A percentile compares a stretch with the other conserved stretches of the same genome.
phyloP scores from a whole-genome alignment of 768 basidiomycete genomes.

The Pleurotus pulmonarius region DNA sequence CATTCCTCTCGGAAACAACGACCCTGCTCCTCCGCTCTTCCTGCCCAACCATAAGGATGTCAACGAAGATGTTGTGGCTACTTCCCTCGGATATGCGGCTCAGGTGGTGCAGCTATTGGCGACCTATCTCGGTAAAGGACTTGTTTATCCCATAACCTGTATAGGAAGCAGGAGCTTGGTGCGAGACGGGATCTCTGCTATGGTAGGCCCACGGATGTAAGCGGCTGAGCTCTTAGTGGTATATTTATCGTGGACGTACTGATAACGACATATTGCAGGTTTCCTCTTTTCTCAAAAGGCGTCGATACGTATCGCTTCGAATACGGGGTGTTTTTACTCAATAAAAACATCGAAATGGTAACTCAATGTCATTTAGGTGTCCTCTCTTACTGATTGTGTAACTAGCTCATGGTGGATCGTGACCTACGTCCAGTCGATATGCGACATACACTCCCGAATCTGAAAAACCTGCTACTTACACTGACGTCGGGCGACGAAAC shows the following conservation, averaged over 20 bases:
- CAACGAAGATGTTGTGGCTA: slow-evolving; percentile 83
- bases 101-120: slow-evolving; percentile 83
- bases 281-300: slow-evolving; percentile 90
- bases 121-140: slow-evolving; percentile 65
- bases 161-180: slow-evolving; percentile 89
- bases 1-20: slow-evolving; percentile 67
- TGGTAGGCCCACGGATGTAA: slow-evolving; percentile 93
- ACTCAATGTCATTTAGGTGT: slow-evolving; percentile 14
- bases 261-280: slow-evolving; percentile 45
- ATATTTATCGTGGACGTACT: not conserved
- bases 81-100: slow-evolving; percentile 87
- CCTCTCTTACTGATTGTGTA: slow-evolving; percentile 8
- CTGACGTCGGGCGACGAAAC: slow-evolving; percentile 68
- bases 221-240: slow-evolving; percentile 21
- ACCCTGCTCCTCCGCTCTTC: slow-evolving; percentile 81
- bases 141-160: slow-evolving; percentile 89
- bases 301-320: slow-evolving; percentile 97
- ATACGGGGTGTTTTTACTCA: slow-evolving; percentile 94
- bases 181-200: slow-evolving; percentile 88
- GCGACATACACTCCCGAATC: slow-evolving; percentile 93
- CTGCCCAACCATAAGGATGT: slow-evolving; percentile 64
- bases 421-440: slow-evolving; percentile 87
- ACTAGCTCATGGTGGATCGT: slow-evolving; percentile 87
- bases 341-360: slow-evolving; percentile 97
- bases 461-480: slow-evolving; percentile 89